These are phyloP conservation scores for Pichia pseudocactophila DNA, from an alignment of 805 yeast species.

Conservation along the genomic window DNA sequence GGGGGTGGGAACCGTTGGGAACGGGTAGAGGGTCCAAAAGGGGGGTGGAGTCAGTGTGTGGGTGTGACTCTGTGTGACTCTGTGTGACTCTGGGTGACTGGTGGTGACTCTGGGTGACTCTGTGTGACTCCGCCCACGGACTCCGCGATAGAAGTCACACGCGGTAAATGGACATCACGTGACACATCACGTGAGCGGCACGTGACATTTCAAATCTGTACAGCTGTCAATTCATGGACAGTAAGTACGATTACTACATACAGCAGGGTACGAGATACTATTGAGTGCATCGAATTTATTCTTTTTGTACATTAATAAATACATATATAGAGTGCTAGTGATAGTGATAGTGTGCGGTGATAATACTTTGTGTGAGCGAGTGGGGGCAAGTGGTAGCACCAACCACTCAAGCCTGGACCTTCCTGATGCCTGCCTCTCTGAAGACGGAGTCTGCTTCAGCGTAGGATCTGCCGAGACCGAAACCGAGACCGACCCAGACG, in stretches of 20 bases:
- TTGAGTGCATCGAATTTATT: no score
- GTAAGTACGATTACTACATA: no score
- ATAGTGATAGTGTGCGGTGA: no score
- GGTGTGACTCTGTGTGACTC: not conserved
- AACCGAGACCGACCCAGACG: slow-evolving; percentile 95
- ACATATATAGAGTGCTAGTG: no score
- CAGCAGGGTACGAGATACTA: no score
- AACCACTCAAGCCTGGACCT: slow-evolving; percentile 47
- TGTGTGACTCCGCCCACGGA: no score
- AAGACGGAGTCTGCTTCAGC: slow-evolving; percentile 97
- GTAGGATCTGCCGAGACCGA: slow-evolving; percentile 96
- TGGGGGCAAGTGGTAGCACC: not conserved
- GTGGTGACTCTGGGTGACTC: not conserved
- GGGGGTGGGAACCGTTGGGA: not conserved
- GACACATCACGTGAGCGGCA: no score
- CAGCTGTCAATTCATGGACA: no score
- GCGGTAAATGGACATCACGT: not conserved
- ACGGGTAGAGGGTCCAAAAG: not conserved
- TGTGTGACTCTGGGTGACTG: not conserved
- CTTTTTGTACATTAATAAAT: no score
- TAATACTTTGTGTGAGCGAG: no score
- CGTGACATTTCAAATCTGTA: no score
- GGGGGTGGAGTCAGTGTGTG: not conserved
- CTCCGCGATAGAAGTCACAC: no score
- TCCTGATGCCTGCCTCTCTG: slow-evolving; percentile 74